These are phyloP conservation scores for Gynostemma pentaphyllum DNA, from an alignment of 306 rosid genomes.

Conservation along the genomic window DNA sequence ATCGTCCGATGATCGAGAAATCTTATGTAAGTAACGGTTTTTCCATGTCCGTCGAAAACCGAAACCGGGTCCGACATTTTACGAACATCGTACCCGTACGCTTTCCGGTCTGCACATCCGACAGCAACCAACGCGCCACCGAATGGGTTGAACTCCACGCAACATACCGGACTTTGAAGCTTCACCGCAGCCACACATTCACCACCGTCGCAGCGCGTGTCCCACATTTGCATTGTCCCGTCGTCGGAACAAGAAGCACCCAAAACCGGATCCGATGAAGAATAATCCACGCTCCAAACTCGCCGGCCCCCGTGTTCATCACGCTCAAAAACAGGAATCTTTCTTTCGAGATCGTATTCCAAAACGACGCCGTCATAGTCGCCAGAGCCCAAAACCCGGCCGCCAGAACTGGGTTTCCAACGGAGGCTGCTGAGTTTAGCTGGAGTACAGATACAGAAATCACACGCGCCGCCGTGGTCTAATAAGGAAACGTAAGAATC, in stretches of 20 bases:
- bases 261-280: slow-evolving; percentile 21
- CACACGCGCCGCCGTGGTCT: slow-evolving; percentile 32
- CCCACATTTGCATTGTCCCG: slow-evolving; percentile 61
- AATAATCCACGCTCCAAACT: slow-evolving; percentile 55
- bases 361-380: slow-evolving; percentile 57
- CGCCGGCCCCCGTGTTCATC: slow-evolving; percentile 65
- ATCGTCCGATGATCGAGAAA: slow-evolving; percentile 25
- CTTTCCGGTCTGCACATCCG: slow-evolving; percentile 49
- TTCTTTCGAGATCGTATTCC: slow-evolving; percentile 43
- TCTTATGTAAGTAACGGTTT: slow-evolving; percentile 38
- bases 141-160: slow-evolving; percentile 40
- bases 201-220: slow-evolving; percentile 36
- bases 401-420: slow-evolving; percentile 34
- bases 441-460: slow-evolving; percentile 39
- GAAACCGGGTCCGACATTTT: slow-evolving; percentile 28
- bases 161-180: slow-evolving; percentile 35
- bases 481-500: slow-evolving; percentile 1
- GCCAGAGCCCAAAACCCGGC: slow-evolving; percentile 34
- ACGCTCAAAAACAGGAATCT: slow-evolving; percentile 39
- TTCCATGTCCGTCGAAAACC: slow-evolving; percentile 34
- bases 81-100: slow-evolving; percentile 39
- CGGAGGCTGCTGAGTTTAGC: slow-evolving; percentile 59
- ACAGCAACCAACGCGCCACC: slow-evolving; percentile 28
- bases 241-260: slow-evolving; percentile 62
- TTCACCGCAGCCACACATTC: slow-evolving; percentile 22